Evolutionary conservation across 1,284 basidiomycete species (phyloP).

Genomic region (Sphagnurus paluster): DNA sequence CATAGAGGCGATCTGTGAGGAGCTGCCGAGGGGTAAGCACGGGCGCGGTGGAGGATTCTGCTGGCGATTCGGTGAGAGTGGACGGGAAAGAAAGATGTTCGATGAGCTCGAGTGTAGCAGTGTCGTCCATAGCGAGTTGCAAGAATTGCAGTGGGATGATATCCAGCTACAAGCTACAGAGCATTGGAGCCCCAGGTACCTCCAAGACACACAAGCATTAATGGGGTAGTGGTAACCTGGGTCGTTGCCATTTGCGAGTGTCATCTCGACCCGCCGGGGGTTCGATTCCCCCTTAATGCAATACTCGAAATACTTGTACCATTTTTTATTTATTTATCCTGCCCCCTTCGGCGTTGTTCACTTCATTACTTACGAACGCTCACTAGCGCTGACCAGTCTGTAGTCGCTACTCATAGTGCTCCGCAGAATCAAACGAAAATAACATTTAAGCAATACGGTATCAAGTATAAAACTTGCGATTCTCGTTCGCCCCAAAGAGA

Average conservation of each 20-base stretch:
- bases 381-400: too few species aligned
- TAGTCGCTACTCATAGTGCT: too few species aligned
- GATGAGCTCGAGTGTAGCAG: neutral
- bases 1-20: slow-evolving; percentile 77
- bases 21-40: slow-evolving; percentile 32
- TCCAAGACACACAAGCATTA: slow-evolving; percentile 14
- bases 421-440: too few species aligned
- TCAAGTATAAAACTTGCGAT: slow-evolving; percentile 83
- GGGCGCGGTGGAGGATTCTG: slow-evolving; percentile 15
- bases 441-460: slow-evolving; percentile 1
- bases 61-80: slow-evolving; percentile 11
- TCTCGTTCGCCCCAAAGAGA: slow-evolving; percentile 83
- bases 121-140: neutral
- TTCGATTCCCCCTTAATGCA: slow-evolving; percentile 82
- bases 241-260: slow-evolving; percentile 5
- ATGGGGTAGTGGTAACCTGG: slow-evolving; percentile 13
- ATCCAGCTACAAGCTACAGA: too few species aligned
- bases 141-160: neutral
- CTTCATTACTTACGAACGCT: too few species aligned
- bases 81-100: slow-evolving; percentile 17
- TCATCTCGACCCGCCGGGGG: slow-evolving; percentile 69
- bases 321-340: too few species aligned
- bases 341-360: too few species aligned
- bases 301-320: too few species aligned
- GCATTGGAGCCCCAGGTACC: too few species aligned